Base-by-base conservation (phyloP, 176 grass and related monocot species). In the Oryza rufipogon region DNA sequence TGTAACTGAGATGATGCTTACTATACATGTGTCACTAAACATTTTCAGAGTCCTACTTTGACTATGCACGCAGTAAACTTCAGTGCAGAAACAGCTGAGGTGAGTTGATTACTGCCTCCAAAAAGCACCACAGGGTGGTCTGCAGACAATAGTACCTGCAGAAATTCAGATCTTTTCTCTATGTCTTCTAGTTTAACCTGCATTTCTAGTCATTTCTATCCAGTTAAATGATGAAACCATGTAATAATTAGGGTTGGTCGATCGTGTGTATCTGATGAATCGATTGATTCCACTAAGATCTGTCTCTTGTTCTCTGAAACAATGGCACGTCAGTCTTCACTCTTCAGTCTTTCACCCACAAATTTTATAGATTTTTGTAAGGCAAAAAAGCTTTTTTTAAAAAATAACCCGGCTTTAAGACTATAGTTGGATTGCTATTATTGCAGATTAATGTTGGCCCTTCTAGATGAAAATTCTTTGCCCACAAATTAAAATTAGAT, bases 221-320 rank as follows among this genome's bases (percentile, higher is more conserved):
- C 44, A 71, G 44, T 22, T 66, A 39, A 11, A 42, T 25, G 6
- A 25, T 78, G 58, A 56, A 63, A 39, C 4, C 12, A 81, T 49
- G 23, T 26, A 72, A 85, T 88, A 19, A 88, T 85, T 71, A 82
- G 73, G 85, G 64, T 88, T 76, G 73, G 81, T 78, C 42, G 42
- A 44, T 44, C 77, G 71, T 39, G 78, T 44, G 66, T 81, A 46
- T 67, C 61, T 76, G 45, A 41, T 91, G 69, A 33, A 77, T 84
- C 70, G 32, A 48, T 76, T 23, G 66, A 41, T 58, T 66, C 82
- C 78, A 78, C 73, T 67, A 25, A 46, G 11, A 86, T 74, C 66
- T 86, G 78, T 74, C 66, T 86, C 66, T 63, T 17, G 6, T 63
- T 78, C 66, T 73, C 45, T 75, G 9, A 58, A 58, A 0, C 20